These are phyloP conservation scores for Phialocephala sp. DNA, from an alignment of 2,329 filamentous ascomycete genomes.

Conservation along the genomic window DNA sequence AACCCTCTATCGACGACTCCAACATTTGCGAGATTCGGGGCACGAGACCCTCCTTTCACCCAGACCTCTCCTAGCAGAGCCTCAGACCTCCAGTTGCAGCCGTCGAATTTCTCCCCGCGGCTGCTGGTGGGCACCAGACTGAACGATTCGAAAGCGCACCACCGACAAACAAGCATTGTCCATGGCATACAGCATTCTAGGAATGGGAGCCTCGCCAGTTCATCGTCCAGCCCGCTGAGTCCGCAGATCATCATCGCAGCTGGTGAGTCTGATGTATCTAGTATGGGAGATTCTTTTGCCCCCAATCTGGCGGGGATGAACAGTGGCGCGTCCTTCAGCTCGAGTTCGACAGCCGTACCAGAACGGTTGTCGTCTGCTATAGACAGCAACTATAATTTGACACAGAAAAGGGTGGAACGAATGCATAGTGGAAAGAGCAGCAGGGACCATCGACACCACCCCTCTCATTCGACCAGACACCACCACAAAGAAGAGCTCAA, in stretches of 20 bases:
- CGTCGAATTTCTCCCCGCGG: constrained; percentile 38
- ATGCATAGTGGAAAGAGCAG: constrained; percentile 72
- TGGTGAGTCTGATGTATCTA: constrained; percentile 47
- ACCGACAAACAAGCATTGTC: constrained; percentile 95
- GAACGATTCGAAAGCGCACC: constrained; percentile 68
- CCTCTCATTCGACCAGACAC: constrained; percentile 63
- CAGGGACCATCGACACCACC: constrained; percentile 74
- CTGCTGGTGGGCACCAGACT: constrained; percentile 45
- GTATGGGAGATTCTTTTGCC: constrained; percentile 40
- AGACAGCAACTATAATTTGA: constrained; percentile 52
- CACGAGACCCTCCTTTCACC: constrained; percentile 33
- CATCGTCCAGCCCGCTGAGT: constrained; percentile 83
- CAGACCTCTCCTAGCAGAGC: constrained; percentile 31
- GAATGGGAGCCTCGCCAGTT: constrained; percentile 85
- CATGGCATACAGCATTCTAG: constrained; percentile 92
- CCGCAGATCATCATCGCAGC: constrained; percentile 82
- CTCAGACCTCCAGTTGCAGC: constrained; percentile 35
- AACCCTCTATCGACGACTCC: constrained; percentile 36
- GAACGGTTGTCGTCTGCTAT: constrained; percentile 47
- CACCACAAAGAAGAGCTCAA: constrained; percentile 76
- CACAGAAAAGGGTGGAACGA: constrained; percentile 61
- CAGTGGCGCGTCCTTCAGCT: constrained; percentile 39
- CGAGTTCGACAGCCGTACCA: constrained; percentile 42
- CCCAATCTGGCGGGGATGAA: constrained; percentile 37
- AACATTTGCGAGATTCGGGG: constrained; percentile 33